A percentile compares a stretch with the other conserved stretches of the same genome.
Conservation (phyloP, 2,329 filamentous ascomycete species). For the Setomelanomma holmii region DNA sequence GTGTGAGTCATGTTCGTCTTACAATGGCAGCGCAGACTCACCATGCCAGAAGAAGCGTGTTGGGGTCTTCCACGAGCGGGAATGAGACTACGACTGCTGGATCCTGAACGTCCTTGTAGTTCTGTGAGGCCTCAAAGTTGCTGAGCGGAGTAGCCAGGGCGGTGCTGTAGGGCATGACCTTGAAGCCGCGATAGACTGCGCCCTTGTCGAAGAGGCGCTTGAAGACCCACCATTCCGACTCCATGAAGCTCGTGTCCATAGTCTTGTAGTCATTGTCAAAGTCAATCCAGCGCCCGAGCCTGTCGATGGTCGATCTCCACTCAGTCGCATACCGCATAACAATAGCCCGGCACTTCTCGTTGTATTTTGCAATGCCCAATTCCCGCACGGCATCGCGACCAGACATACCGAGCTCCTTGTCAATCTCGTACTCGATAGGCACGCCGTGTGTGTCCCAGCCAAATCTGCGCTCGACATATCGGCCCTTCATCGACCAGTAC, state of each 20-base stretch:
- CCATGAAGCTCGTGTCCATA: slow-evolving; percentile 96
- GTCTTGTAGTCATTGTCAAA: slow-evolving; percentile 99
- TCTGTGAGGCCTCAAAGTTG: slow-evolving; percentile 93
- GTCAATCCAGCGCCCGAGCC: slow-evolving; percentile 93
- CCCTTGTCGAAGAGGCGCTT: slow-evolving; percentile 91
- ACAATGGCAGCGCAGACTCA: slow-evolving; percentile 8
- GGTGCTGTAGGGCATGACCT: slow-evolving; percentile 95
- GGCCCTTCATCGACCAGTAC: slow-evolving; percentile 98
- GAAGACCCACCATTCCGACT: slow-evolving; percentile 96
- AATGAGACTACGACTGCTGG: slow-evolving; percentile 90
- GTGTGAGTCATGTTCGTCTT: slow-evolving; percentile 10
- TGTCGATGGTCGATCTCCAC: slow-evolving; percentile 87
- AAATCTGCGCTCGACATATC: slow-evolving; percentile 88
- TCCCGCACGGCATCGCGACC: slow-evolving; percentile 86
- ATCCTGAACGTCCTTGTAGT: slow-evolving; percentile 92
- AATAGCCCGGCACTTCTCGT: slow-evolving; percentile 87
- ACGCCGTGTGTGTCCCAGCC: slow-evolving; percentile 96
- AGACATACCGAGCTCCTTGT: slow-evolving; percentile 91
- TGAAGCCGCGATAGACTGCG: slow-evolving; percentile 86
- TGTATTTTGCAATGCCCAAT: slow-evolving; percentile 87
- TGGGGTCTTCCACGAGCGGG: slow-evolving; percentile 78
- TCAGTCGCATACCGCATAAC: slow-evolving; percentile 90
- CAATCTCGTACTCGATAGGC: slow-evolving; percentile 96
- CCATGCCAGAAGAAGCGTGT: slow-evolving; percentile 81
- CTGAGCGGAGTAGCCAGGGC: slow-evolving; percentile 87